These are phyloP conservation scores for Lithocarpus polystachyus DNA, from an alignment of 306 rosid genomes.

Conservation along the genomic window DNA sequence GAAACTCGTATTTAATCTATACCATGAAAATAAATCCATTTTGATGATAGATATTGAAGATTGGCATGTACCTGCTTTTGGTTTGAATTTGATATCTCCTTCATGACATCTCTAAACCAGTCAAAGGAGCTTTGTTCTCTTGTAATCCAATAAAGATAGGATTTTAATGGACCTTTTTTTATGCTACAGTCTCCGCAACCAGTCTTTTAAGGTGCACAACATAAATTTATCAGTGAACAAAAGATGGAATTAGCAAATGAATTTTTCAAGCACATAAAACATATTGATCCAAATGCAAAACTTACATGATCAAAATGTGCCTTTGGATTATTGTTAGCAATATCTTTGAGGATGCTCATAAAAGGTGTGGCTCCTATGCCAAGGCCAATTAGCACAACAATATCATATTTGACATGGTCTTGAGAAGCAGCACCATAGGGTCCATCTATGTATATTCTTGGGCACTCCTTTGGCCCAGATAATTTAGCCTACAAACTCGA, in stretches of 20 bases:
- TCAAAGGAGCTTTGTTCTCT: slow-evolving; percentile 89
- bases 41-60: background rate
- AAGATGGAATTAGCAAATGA: background rate
- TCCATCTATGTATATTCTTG: slow-evolving; percentile 79
- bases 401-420: slow-evolving; percentile 81
- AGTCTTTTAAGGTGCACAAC: slow-evolving; percentile 31
- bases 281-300: background rate
- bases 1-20: too few relatives aligned
- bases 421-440: slow-evolving; percentile 88
- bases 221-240: slow-evolving; percentile 23
- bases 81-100: slow-evolving; percentile 52
- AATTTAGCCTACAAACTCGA: slow-evolving; percentile 41
- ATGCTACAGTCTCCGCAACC: slow-evolving; percentile 44
- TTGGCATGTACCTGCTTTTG: slow-evolving; percentile 51
- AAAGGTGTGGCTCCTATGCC: slow-evolving; percentile 95
- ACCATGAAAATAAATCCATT: too few relatives aligned
- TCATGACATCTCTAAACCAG: slow-evolving; percentile 82
- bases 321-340: slow-evolving; percentile 34
- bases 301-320: slow-evolving; percentile 38
- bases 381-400: slow-evolving; percentile 67
- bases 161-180: slow-evolving; percentile 59
- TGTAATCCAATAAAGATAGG: slow-evolving; percentile 84
- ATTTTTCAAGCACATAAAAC: background rate
- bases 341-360: slow-evolving; percentile 85
- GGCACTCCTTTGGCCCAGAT: slow-evolving; percentile 42